These are phyloP conservation scores for Clonostachys byssicola DNA, from an alignment of 2,329 filamentous ascomycete species.

Conservation along the genomic window DNA sequence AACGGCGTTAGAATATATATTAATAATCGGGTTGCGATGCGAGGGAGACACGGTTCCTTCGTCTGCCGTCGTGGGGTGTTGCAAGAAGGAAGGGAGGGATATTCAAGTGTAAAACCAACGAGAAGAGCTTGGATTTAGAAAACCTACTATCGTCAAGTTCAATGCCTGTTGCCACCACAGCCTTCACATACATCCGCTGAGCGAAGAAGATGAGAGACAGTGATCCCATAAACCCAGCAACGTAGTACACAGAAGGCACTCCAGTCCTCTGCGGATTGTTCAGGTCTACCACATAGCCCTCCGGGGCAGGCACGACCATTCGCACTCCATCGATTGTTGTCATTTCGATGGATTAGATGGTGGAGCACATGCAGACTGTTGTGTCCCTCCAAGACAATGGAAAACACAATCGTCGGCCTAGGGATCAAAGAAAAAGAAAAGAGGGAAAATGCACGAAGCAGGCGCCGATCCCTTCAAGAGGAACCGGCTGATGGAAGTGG, in stretches of 20 bases:
- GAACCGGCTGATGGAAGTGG: too few relatives aligned
- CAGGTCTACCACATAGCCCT: constrained; percentile 18
- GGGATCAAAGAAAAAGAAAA: too few relatives aligned
- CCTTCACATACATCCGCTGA: constrained; percentile 17
- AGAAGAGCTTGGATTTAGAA: neutral
- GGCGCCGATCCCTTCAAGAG: too few relatives aligned
- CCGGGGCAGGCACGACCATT: constrained; percentile 11
- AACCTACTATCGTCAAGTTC: constrained; percentile 6
- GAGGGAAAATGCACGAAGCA: too few relatives aligned
- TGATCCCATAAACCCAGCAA: constrained; percentile 13
- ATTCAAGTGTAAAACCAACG: neutral
- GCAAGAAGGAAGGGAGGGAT: neutral
- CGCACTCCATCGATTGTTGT: constrained; percentile 11
- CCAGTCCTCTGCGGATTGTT: constrained; percentile 13
- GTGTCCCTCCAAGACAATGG: too few relatives aligned
- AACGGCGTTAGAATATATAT: neutral
- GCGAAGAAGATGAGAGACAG: constrained; percentile 9
- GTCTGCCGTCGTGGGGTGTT: too few relatives aligned
- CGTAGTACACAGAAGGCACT: constrained; percentile 7
- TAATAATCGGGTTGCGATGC: too few relatives aligned
- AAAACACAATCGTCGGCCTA: too few relatives aligned
- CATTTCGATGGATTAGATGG: too few relatives aligned
- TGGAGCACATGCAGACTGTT: too few relatives aligned
- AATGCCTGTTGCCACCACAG: constrained; percentile 4
- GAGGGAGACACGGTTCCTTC: too few relatives aligned